phyloP scores from a whole-genome alignment of 2,329 filamentous ascomycete species.

The Dactylellina drechsleri region DNA sequence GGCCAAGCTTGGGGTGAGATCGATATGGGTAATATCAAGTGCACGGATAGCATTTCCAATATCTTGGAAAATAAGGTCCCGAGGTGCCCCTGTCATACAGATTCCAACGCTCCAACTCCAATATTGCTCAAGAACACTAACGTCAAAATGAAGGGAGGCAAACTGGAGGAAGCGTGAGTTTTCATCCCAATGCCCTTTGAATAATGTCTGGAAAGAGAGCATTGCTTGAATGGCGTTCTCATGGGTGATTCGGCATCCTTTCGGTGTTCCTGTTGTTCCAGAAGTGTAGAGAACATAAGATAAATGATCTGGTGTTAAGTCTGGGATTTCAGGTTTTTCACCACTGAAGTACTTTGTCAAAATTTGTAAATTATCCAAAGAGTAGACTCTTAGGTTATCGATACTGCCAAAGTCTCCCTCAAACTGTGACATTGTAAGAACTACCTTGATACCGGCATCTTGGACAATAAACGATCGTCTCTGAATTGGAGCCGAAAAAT shows the following conservation, averaged over 20 bases:
- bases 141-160: slow-evolving; percentile 93
- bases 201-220: slow-evolving; percentile 83
- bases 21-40: slow-evolving; percentile 85
- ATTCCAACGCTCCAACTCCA: slow-evolving; percentile 96
- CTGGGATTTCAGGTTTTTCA: slow-evolving; percentile 56
- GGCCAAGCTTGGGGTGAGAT: slow-evolving; percentile 88
- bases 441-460: slow-evolving; percentile 74
- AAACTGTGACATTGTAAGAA: slow-evolving; percentile 70
- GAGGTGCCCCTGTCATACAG: slow-evolving; percentile 80
- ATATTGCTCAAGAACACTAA: slow-evolving; percentile 91
- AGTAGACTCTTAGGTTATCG: slow-evolving; percentile 62
- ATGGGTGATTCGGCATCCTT: slow-evolving; percentile 88
- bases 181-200: slow-evolving; percentile 76
- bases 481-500: slow-evolving; percentile 75
- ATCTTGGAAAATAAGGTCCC: slow-evolving; percentile 87
- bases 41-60: slow-evolving; percentile 76
- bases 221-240: slow-evolving; percentile 90
- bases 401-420: slow-evolving; percentile 61
- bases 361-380: slow-evolving; percentile 64
- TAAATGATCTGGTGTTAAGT: slow-evolving; percentile 66
- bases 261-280: slow-evolving; percentile 80
- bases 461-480: slow-evolving; percentile 80
- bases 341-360: slow-evolving; percentile 54
- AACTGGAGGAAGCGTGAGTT: slow-evolving; percentile 89
- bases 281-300: slow-evolving; percentile 90